A percentile compares a stretch with the other conserved stretches of the same genome.
Evolutionary conservation across 805 yeast genomes (phyloP).

Genomic region (Danielia reshetovae): DNA sequence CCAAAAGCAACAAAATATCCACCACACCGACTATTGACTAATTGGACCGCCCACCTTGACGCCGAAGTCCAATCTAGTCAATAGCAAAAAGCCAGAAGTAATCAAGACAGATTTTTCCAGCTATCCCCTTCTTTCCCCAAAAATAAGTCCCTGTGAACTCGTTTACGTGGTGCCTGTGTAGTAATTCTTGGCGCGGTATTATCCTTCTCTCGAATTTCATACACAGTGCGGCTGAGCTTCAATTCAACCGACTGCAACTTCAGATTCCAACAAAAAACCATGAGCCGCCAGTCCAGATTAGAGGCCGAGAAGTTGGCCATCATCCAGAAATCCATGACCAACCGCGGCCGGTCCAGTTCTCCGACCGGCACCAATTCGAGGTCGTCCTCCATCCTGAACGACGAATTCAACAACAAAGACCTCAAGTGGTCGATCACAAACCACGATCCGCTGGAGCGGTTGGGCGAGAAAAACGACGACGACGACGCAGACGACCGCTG

Average conservation of each 20-base stretch:
- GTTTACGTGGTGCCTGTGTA: not conserved
- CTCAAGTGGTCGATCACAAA: conserved; percentile 63
- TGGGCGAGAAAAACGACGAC: conserved; percentile 17
- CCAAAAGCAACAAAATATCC: no score
- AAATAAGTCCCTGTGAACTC: not conserved
- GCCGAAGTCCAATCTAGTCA: no score
- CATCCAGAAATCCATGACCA: conserved; percentile 33
- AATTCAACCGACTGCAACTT: no score
- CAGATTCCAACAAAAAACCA: conserved; percentile 5
- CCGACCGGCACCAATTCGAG: conserved; percentile 30
- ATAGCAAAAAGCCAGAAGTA: no score
- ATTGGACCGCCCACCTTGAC: no score
- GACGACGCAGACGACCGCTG: conserved; percentile 6
- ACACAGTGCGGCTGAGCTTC: no score
- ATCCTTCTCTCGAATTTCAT: not conserved
- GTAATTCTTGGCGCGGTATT: conserved; percentile 1
- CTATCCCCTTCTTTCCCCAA: not conserved
- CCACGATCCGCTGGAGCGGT: conserved; percentile 71
- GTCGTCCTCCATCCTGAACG: conserved; percentile 34
- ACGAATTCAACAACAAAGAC: conserved; percentile 35
- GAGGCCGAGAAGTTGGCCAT: conserved; percentile 42
- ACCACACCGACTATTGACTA: no score
- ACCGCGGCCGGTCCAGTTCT: conserved; percentile 35
- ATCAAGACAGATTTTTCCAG: no score
- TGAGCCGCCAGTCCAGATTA: conserved; percentile 34